Conservation (phyloP, 805 yeast genomes). For the Ogataea chonburiensis region DNA sequence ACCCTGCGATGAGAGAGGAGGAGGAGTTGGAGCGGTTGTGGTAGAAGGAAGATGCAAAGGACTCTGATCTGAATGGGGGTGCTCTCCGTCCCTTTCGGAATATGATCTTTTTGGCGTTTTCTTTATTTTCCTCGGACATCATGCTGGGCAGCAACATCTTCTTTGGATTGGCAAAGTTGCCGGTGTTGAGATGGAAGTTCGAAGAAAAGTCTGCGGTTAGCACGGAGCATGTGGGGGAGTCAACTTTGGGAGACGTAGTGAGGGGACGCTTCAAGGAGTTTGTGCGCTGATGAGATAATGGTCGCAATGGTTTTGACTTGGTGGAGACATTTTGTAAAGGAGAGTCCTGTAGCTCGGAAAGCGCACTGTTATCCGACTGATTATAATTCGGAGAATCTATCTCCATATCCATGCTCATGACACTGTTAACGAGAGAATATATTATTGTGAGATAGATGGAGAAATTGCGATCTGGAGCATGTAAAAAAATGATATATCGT, state of each 20-base stretch:
- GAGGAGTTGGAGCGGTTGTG: constrained; percentile 24
- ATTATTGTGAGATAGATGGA: background rate
- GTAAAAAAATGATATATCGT: constrained; percentile 11
- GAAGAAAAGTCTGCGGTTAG: constrained; percentile 39
- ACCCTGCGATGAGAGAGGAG: constrained; percentile 12
- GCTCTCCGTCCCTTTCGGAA: constrained; percentile 15
- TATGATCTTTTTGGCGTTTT: constrained; percentile 16
- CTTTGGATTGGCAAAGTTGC: constrained; percentile 23
- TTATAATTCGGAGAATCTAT: constrained; percentile 26
- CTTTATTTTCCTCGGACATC: constrained; percentile 21
- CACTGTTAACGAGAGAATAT: background rate
- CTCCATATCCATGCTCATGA: constrained; percentile 24
- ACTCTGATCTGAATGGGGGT: constrained; percentile 22
- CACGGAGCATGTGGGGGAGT: constrained; percentile 39
- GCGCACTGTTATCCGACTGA: constrained; percentile 12
- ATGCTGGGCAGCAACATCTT: constrained; percentile 24
- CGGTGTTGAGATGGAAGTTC: constrained; percentile 36
- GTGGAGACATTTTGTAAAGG: constrained; percentile 21
- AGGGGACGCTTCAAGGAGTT: constrained; percentile 34
- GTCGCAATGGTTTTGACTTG: constrained; percentile 6
- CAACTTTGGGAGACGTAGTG: constrained; percentile 35
- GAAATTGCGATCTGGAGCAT: constrained; percentile 4
- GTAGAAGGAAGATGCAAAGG: constrained; percentile 21
- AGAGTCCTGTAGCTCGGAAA: constrained; percentile 23
- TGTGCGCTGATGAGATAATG: constrained; percentile 23